phyloP scores from a whole-genome alignment of 1,139 yeast genomes.

The Protomyces macrosporus region DNA sequence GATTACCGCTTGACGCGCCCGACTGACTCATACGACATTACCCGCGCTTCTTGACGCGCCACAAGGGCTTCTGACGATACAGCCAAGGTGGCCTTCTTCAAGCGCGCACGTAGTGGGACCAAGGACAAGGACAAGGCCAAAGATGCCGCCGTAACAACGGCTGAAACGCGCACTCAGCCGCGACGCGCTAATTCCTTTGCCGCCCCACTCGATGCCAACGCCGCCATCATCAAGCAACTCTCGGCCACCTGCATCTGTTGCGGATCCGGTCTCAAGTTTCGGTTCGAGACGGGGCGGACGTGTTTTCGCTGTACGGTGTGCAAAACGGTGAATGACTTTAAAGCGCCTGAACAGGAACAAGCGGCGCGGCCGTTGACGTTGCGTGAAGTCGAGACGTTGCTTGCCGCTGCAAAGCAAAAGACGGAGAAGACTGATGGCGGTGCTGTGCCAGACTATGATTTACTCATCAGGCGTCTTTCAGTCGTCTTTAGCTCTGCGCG shows the following conservation, averaged over 20 bases:
- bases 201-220: not conserved
- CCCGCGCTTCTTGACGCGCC: not conserved
- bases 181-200: not conserved
- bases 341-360: conserved; percentile 15
- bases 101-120: not conserved
- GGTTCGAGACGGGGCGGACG: conserved; percentile 25
- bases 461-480: conserved; percentile 1
- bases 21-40: too few species aligned
- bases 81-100: not conserved
- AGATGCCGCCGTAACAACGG: not conserved
- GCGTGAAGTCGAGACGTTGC: not conserved
- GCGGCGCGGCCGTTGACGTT: not conserved
- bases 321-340: conserved; percentile 31
- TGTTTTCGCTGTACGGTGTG: conserved; percentile 33
- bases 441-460: not conserved
- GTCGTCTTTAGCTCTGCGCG: conserved; percentile 1
- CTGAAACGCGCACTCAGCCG: not conserved
- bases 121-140: not conserved
- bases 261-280: conserved; percentile 28
- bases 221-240: not conserved
- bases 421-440: not conserved
- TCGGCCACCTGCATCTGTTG: conserved; percentile 31
- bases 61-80: not conserved
- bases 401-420: not conserved
- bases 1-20: too few species aligned